These are phyloP conservation scores for Leishmania mexicana DNA, from an alignment of 208 protist species.

Conservation along the genomic window DNA sequence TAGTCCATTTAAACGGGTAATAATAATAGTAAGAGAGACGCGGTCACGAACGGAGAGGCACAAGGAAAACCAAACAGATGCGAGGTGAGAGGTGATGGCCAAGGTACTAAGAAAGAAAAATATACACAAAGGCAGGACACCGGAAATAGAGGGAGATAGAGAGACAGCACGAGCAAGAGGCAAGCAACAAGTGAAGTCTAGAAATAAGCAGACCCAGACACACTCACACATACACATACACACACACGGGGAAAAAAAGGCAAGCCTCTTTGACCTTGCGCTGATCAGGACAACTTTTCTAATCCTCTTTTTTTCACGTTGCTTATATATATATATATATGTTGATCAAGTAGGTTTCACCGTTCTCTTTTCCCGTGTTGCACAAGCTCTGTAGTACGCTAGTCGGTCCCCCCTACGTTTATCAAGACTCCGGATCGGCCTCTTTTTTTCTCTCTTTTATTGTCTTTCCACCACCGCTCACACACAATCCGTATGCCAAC, in stretches of 20 bases:
- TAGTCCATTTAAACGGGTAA: background rate
- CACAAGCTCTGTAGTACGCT: background rate
- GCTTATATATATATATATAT: background rate
- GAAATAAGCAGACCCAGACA: conserved; percentile 4
- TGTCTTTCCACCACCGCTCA: background rate
- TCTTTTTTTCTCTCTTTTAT: background rate
- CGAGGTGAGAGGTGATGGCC: too few species aligned
- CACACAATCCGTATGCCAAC: background rate
- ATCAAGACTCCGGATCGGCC: background rate
- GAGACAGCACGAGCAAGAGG: background rate
- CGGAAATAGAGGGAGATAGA: background rate
- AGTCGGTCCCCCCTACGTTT: background rate
- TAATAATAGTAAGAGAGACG: too few species aligned
- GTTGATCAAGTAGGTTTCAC: background rate
- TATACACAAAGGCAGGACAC: background rate
- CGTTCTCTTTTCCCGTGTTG: background rate
- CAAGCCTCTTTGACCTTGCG: background rate
- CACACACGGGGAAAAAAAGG: background rate
- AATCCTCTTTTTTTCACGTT: background rate
- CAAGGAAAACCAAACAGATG: background rate
- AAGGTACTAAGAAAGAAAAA: background rate
- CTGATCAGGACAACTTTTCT: background rate
- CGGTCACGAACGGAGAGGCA: background rate
- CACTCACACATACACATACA: conserved; percentile 10
- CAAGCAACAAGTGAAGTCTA: conserved; percentile 5